Evolutionary conservation across 108 stramenopile species (phyloP).

Genomic region (Fragilaria crotonensis): DNA sequence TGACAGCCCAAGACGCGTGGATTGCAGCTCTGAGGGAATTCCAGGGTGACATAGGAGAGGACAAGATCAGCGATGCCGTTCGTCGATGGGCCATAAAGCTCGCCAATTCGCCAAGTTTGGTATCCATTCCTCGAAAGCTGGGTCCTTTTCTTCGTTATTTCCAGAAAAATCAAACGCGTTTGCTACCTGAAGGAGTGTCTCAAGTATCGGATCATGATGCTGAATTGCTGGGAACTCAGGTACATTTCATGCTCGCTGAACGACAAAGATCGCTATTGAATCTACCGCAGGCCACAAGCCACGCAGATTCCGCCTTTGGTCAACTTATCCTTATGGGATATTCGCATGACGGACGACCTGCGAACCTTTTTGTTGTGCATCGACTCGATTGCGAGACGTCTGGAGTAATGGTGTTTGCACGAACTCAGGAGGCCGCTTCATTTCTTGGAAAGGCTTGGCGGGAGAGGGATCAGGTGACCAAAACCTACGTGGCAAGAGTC

Average conservation of each 20-base stretch:
- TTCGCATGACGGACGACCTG: background rate
- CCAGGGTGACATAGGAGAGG: background rate
- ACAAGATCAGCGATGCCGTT: slow-evolving; percentile 9
- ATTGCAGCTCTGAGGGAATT: slow-evolving; percentile 35
- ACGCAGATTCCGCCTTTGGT: slow-evolving; percentile 60
- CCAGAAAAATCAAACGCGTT: slow-evolving; percentile 34
- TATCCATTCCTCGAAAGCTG: slow-evolving; percentile 50
- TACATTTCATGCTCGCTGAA: slow-evolving; percentile 28
- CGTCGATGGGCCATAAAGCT: slow-evolving; percentile 13
- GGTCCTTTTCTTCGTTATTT: slow-evolving; percentile 37
- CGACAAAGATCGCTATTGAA: slow-evolving; percentile 32
- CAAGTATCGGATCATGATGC: background rate
- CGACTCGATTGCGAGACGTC: slow-evolving; percentile 76
- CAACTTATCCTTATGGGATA: slow-evolving; percentile 43
- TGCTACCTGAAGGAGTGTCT: background rate
- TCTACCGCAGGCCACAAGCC: slow-evolving; percentile 40
- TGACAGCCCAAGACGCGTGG: slow-evolving; percentile 64
- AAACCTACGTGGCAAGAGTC: slow-evolving; percentile 53
- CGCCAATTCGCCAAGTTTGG: slow-evolving; percentile 15
- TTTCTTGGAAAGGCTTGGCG: slow-evolving; percentile 47
- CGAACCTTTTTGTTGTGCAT: slow-evolving; percentile 49
- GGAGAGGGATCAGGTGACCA: slow-evolving; percentile 36
- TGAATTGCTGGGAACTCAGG: background rate
- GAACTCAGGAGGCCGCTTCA: slow-evolving; percentile 44
- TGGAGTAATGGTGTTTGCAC: slow-evolving; percentile 67